Base-by-base conservation (phyloP, 192 early-diverging fungal species). In the Spizellomyces sp. region DNA sequence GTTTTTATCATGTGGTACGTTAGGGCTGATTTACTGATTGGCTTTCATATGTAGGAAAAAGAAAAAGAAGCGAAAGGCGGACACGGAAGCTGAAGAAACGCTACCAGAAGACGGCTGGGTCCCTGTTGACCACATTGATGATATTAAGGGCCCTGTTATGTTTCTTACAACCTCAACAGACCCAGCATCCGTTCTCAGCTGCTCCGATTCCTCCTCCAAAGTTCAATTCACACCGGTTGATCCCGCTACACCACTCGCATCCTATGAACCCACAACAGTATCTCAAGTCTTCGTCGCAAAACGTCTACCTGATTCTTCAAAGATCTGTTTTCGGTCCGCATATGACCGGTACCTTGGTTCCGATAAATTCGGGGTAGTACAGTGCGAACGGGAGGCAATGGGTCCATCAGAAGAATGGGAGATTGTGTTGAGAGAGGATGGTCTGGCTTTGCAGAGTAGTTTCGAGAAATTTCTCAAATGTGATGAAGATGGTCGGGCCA, bases 321-420 rank as follows among this genome's bases (percentile, higher is more conserved):
- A 43, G 77, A 78, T 74, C 55, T 83, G 41, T 68, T 87, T 93
- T 66, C 91, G 90, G 61, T 84, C 88, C 0, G 84, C 76, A 19
- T 77, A 79, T 46, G 89, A 88, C 44, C 83, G 83, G 62, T 94
- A 93, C 74, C 77, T 94, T 12, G 79, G 87, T 17, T 81, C 84
- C 5, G 93, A 94, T 83, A 91, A 92, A 55, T 89, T 94, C 76
- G 93, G 92, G 7, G 83, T 90, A n/a, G 90, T 92, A 6, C 66
- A 80, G 6, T 86, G 85, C 22, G 87, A 90, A 17, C 66, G 78
- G 41, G 91, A 94, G 66, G 93, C 92, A 0, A 90, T 93, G 45
- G 90, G 92, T 1, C 88, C 86, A n/a, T 78, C 82, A 48, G 92
- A 94, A 70, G 93, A 94, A 75, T 93, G 90, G 90, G 82, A 81